Evolutionary conservation across 1,284 basidiomycete species (phyloP).

Genomic region (Stygiomarasmius scandens): DNA sequence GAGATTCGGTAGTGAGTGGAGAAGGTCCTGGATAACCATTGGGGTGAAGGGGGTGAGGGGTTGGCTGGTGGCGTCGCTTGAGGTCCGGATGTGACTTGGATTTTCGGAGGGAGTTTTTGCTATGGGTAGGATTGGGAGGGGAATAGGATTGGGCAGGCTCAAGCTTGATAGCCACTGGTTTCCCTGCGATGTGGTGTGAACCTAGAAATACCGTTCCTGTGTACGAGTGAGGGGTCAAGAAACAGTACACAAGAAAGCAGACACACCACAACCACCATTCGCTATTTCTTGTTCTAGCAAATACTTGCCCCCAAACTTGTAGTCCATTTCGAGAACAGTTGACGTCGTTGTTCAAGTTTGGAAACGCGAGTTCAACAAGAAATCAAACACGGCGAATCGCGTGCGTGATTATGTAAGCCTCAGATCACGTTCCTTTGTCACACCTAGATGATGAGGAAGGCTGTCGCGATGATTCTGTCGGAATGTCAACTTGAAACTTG

Average conservation of each 20-base stretch:
- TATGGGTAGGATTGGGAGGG: not conserved
- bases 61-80: slow-evolving; percentile 13
- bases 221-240: not conserved
- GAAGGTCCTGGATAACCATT: slow-evolving; percentile 31
- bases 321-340: slow-evolving; percentile 9
- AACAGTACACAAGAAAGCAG: not conserved
- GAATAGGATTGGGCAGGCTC: slow-evolving; percentile 72
- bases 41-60: slow-evolving; percentile 9
- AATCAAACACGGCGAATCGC: too few species aligned
- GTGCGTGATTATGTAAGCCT: too few species aligned
- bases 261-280: slow-evolving; percentile 88
- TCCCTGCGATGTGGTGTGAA: slow-evolving; percentile 93
- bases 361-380: not conserved
- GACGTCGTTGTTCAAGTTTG: not conserved
- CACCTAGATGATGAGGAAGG: too few species aligned
- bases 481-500: too few species aligned
- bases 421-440: too few species aligned
- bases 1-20: slow-evolving; percentile 90
- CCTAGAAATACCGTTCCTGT: slow-evolving; percentile 91
- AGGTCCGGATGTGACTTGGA: slow-evolving; percentile 52
- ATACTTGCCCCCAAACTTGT: slow-evolving; percentile 84
- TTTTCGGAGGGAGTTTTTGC: slow-evolving; percentile 8
- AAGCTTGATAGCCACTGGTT: slow-evolving; percentile 96
- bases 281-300: slow-evolving; percentile 94
- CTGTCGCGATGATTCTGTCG: too few species aligned